Evolutionary conservation across 2,329 filamentous ascomycete genomes (phyloP).

Genomic region (Penicillium italicum): DNA sequence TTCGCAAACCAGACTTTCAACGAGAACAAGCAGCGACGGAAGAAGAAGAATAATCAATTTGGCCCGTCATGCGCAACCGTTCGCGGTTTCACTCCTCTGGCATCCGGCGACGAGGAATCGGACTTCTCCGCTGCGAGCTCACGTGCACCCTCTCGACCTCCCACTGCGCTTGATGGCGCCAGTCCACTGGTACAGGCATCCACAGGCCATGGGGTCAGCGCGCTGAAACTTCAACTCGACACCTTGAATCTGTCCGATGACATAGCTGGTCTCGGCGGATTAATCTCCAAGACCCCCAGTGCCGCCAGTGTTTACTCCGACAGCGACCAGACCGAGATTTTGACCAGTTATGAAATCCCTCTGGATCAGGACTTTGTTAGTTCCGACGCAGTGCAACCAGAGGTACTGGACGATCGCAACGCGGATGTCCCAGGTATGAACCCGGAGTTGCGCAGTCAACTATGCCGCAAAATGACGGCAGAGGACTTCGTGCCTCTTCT

Average conservation of each 20-base stretch:
- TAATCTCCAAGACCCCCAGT: slow-evolving; percentile 47
- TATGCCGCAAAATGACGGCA: slow-evolving; percentile 79
- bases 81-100: slow-evolving; percentile 43
- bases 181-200: slow-evolving; percentile 52
- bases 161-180: slow-evolving; percentile 27
- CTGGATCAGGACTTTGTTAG: slow-evolving; percentile 83
- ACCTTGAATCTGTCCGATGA: slow-evolving; percentile 65
- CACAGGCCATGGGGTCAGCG: slow-evolving; percentile 68
- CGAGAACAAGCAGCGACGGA: slow-evolving; percentile 31
- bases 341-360: slow-evolving; percentile 78
- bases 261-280: slow-evolving; percentile 52
- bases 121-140: slow-evolving; percentile 42
- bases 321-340: slow-evolving; percentile 64
- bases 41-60: slow-evolving; percentile 40
- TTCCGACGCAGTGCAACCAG: slow-evolving; percentile 44
- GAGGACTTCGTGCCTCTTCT: slow-evolving; percentile 86
- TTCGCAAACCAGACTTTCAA: slow-evolving; percentile 32
- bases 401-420: slow-evolving; percentile 38
- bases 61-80: slow-evolving; percentile 38
- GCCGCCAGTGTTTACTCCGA: slow-evolving; percentile 60
- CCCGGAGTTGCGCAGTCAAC: slow-evolving; percentile 50
- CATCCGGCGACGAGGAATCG: slow-evolving; percentile 47
- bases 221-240: slow-evolving; percentile 76
- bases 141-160: slow-evolving; percentile 16
- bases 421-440: slow-evolving; percentile 42